Percentiles rank a stretch among this genome's conserved stretches.
Evolutionary conservation across 768 basidiomycete species (phyloP).

Genomic region (Hemileccinum impolitum): DNA sequence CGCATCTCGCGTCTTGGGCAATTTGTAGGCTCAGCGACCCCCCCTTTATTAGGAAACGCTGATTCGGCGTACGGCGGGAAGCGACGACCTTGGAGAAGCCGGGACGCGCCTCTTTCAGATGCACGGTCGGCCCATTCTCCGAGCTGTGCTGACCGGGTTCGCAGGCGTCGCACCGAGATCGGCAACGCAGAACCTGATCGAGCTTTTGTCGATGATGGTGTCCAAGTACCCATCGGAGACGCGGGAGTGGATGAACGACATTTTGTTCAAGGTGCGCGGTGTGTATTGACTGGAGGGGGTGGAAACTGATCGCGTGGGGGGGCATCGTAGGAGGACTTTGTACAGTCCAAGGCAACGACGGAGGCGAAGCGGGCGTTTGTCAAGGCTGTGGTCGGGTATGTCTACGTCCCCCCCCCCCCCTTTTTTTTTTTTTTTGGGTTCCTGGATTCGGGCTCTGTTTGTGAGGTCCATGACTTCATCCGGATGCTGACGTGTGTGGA

Average conservation of each 20-base stretch:
- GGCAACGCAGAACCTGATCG: conserved; percentile 78
- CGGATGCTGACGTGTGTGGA: conserved; percentile 1
- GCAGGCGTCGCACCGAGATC: conserved; percentile 84
- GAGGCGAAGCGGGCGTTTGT: conserved; percentile 80
- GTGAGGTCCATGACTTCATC: background rate
- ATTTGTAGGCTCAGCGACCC: background rate
- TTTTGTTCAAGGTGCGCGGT: conserved; percentile 57
- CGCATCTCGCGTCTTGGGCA: background rate
- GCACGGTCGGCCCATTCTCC: conserved; percentile 67
- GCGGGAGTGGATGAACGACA: conserved; percentile 68
- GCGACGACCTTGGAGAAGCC: conserved; percentile 56
- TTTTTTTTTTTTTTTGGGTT: too few species aligned
- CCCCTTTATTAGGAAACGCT: conserved; percentile 48
- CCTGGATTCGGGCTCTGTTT: too few species aligned
- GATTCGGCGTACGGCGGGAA: conserved; percentile 60
- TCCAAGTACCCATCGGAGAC: conserved; percentile 53
- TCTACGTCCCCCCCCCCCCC: too few species aligned
- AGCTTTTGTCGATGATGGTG: conserved; percentile 68
- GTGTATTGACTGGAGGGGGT: background rate
- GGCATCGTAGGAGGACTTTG: conserved; percentile 62
- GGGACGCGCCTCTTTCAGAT: conserved; percentile 47
- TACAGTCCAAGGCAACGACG: conserved; percentile 63
- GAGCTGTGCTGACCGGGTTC: conserved; percentile 73
- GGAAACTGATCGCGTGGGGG: background rate
- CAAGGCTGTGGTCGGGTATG: conserved; percentile 65